A percentile compares a stretch with the other conserved stretches of the same genome.
Conservation (phyloP, 306 rosid genomes). For the Cucumis hystrix region DNA sequence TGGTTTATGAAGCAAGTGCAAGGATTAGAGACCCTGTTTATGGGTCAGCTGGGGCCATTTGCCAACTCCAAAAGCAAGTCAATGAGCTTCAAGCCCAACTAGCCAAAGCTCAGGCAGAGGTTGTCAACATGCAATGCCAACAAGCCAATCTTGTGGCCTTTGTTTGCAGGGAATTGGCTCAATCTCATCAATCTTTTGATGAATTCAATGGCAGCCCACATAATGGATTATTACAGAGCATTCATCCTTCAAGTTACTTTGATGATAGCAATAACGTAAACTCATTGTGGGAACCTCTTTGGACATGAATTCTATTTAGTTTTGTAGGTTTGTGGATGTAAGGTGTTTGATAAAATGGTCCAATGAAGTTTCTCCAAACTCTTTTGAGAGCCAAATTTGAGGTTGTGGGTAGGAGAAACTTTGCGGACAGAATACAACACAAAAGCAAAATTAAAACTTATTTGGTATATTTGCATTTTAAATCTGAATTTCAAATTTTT, state of each 20-base stretch:
- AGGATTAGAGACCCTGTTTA: constrained; percentile 85
- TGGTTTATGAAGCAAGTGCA: constrained; percentile 92
- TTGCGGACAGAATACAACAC: not conserved
- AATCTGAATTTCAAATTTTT: too few relatives aligned
- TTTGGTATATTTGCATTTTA: too few relatives aligned
- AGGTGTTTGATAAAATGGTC: not conserved
- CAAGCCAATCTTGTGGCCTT: constrained; percentile 71
- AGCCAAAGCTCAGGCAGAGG: constrained; percentile 81
- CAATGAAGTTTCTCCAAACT: not conserved
- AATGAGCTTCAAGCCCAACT: constrained; percentile 81
- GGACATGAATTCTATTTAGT: not conserved
- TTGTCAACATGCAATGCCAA: constrained; percentile 63
- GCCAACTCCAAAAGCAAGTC: constrained; percentile 73
- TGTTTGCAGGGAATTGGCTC: constrained; percentile 64
- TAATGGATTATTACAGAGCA: not conserved
- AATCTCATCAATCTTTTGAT: constrained; percentile 22
- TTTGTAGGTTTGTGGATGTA: not conserved
- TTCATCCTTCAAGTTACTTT: not conserved
- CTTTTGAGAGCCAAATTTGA: not conserved
- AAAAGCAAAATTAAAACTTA: too few relatives aligned
- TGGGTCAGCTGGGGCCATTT: constrained; percentile 81
- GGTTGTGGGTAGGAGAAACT: not conserved
- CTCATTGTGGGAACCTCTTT: constrained; percentile 1
- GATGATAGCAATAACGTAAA: not conserved
- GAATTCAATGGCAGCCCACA: constrained; percentile 24